Conservation (phyloP, 768 basidiomycete species). For the Imleria badia region DNA sequence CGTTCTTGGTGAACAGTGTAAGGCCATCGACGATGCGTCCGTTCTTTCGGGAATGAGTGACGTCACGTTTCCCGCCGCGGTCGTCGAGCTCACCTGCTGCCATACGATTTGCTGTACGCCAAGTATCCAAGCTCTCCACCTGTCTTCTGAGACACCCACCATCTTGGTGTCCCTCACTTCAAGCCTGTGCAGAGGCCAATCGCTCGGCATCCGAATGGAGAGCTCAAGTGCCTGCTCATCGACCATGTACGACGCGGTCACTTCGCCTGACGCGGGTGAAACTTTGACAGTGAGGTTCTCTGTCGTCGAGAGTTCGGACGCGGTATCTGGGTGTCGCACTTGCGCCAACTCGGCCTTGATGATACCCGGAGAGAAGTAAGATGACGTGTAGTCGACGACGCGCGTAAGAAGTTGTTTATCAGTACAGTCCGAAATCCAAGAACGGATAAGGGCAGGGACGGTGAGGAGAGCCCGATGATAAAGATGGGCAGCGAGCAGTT, state of each 20-base stretch:
- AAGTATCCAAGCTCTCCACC: slow-evolving; percentile 93
- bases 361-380: slow-evolving; percentile 86
- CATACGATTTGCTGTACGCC: slow-evolving; percentile 89
- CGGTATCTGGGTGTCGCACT: slow-evolving; percentile 54
- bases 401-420: slow-evolving; percentile 83
- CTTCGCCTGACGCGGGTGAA: slow-evolving; percentile 69
- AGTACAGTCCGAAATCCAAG: slow-evolving; percentile 84
- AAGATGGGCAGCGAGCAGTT: slow-evolving; percentile 78
- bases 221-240: slow-evolving; percentile 96
- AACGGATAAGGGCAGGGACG: slow-evolving; percentile 81
- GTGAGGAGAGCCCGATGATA: slow-evolving; percentile 85
- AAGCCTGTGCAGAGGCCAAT: slow-evolving; percentile 88
- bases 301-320: slow-evolving; percentile 56
- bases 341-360: slow-evolving; percentile 80
- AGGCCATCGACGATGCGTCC: slow-evolving; percentile 88
- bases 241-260: slow-evolving; percentile 79
- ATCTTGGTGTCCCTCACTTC: slow-evolving; percentile 84
- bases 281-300: slow-evolving; percentile 84
- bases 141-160: slow-evolving; percentile 85
- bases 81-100: slow-evolving; percentile 61
- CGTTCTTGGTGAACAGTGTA: slow-evolving; percentile 91
- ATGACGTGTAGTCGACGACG: slow-evolving; percentile 75
- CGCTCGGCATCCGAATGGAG: slow-evolving; percentile 76
- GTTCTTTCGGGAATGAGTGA: slow-evolving; percentile 50
- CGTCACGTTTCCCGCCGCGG: background rate